Evolutionary conservation across 1,139 yeast genomes (phyloP), one percentile per base, ranked within the genome.

Genomic region (Sugiyamaella japonica): DNA sequence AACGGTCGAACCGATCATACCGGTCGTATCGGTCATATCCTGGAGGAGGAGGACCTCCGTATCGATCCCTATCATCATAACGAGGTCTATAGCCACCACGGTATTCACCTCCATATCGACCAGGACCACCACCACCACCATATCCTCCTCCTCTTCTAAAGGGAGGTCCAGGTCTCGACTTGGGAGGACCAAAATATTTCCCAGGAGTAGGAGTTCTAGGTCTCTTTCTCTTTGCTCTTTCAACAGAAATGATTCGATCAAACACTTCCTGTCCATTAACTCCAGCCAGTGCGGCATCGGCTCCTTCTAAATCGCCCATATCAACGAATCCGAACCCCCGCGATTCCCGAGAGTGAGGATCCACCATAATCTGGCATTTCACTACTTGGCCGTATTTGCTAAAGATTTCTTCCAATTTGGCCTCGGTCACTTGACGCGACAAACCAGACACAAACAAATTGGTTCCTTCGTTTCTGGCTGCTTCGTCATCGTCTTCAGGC

Each of bases 131-230:
- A 16, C 13, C 25, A 28, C 53, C 50, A 16, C 8, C n/a, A n/a
- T n/a, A n/a, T n/a, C n/a, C 28, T 31, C 64, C 61, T 23, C 59
- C 61, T 29, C 59, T 55, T 44, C 61, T 57, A n/a, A 13, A 46
- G 12, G 62, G 25, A 3, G 25, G 54, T 17, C 66, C 57, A 31
- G 61, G 60, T 20, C 66, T 42, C 13, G 53, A 32, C 62, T 68
- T 71, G 40, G 73, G 70, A n/a, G 76, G 73, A 2, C 76, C 76
- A 57, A 66, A 70, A 61, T 72, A 72, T 60, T 67, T 69, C 42
- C 76, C 76, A n/a, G 76, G 76, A 3, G 76, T 72, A 23, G 76
- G 76, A 15, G 75, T 70, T 43, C 74, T 66, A 39, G 76, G 73
- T 40, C 75, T 63, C 59, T 68, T 66, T 47, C 76, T 69, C 55